These are phyloP conservation scores for Fusarium pilosicola DNA, from an alignment of 2,329 filamentous ascomycete genomes.

Conservation along the genomic window DNA sequence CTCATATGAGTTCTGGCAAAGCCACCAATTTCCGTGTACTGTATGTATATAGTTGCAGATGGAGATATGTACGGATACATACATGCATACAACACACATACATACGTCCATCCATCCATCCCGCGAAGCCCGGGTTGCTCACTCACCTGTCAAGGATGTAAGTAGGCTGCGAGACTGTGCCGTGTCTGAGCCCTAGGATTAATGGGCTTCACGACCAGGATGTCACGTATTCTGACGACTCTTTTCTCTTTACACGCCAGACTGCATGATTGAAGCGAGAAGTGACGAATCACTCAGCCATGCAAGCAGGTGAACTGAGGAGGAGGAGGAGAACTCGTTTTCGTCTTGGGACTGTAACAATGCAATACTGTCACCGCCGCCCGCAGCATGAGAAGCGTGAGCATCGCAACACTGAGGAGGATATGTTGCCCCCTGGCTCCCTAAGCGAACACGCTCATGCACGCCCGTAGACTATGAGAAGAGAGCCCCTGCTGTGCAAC, in stretches of 20 bases:
- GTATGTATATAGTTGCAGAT: slow-evolving; percentile 6
- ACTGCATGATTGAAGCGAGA: slow-evolving; percentile 25
- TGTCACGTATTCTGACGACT: slow-evolving; percentile 15
- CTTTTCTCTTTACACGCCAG: slow-evolving; percentile 19
- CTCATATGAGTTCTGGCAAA: slow-evolving; percentile 19
- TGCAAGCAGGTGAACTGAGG: slow-evolving; percentile 5
- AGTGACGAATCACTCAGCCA: slow-evolving; percentile 32
- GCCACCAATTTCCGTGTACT: not conserved
- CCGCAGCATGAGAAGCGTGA: slow-evolving; percentile 1
- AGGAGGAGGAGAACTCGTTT: slow-evolving; percentile 2
- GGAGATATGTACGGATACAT: not conserved
- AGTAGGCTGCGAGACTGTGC: slow-evolving; percentile 20
- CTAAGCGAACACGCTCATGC: slow-evolving; percentile 20
- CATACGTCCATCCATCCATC: not conserved
- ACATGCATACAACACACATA: not conserved
- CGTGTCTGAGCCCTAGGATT: slow-evolving; percentile 24
- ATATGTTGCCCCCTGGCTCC: not conserved
- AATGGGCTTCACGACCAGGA: slow-evolving; percentile 19
- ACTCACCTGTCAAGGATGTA: slow-evolving; percentile 14
- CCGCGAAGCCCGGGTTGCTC: not conserved
- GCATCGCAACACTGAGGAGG: not conserved
- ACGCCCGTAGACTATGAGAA: slow-evolving; percentile 5
- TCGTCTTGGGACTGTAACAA: slow-evolving; percentile 6
- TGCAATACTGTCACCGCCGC: slow-evolving; percentile 16
- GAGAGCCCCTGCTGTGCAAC: slow-evolving; percentile 36